Evolutionary conservation across 129 eudicot species (phyloP).

Genomic region (Tanacetum coccineum): DNA sequence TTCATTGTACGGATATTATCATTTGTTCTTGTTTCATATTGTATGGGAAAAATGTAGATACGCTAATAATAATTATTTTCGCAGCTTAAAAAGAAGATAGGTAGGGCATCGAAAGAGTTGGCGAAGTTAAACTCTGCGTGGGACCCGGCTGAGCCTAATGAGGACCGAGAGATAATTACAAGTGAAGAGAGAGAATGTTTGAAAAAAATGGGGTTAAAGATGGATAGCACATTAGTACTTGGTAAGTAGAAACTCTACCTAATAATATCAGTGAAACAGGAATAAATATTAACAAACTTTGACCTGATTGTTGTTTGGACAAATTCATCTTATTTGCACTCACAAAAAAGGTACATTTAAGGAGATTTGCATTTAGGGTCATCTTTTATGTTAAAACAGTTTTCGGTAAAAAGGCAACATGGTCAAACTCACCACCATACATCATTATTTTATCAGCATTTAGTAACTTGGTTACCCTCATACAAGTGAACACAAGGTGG

Average conservation of each 20-base stretch:
- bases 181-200: constrained; percentile 80
- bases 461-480: not conserved
- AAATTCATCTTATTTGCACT: not conserved
- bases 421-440: not conserved
- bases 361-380: not conserved
- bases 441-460: not conserved
- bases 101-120: constrained; percentile 47
- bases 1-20: constrained; percentile 47
- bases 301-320: too few species aligned
- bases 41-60: not conserved
- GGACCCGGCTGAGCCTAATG: constrained; percentile 51
- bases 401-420: not conserved
- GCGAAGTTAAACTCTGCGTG: constrained; percentile 48
- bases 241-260: constrained; percentile 47
- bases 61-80: constrained; percentile 2
- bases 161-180: constrained; percentile 69
- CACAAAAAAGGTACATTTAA: not conserved
- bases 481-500: not conserved
- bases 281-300: too few species aligned
- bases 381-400: not conserved
- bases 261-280: too few species aligned
- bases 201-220: constrained; percentile 65
- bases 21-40: not conserved
- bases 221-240: constrained; percentile 70
- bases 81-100: constrained; percentile 83